Percentiles rank a stretch among this genome's conserved stretches.
Conservation (phyloP, 2,329 filamentous ascomycete species). For the Colletotrichum acutatum region DNA sequence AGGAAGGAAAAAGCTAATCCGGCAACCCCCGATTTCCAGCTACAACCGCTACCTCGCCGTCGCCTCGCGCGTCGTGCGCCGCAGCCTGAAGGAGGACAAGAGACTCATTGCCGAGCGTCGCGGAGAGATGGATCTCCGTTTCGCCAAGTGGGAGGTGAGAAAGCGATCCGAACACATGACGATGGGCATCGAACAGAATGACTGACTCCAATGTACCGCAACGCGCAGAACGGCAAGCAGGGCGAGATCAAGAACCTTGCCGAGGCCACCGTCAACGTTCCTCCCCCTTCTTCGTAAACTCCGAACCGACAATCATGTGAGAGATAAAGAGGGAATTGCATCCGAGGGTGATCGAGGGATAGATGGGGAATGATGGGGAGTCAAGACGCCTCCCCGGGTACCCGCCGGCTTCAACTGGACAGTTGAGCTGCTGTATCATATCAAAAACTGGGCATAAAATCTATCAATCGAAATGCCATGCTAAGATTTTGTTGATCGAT, state of each 20-base stretch:
- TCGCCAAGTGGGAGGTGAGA: constrained; percentile 95
- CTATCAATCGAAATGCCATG: constrained; percentile 31
- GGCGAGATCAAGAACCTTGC: constrained; percentile 82
- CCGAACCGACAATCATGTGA: constrained; percentile 25
- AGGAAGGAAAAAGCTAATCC: constrained; percentile 48
- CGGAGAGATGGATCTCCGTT: constrained; percentile 88
- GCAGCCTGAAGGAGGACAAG: constrained; percentile 96
- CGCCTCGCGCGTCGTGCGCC: constrained; percentile 93
- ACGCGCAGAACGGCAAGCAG: constrained; percentile 92
- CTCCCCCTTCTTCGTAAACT: constrained; percentile 50
- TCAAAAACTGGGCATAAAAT: constrained; percentile 30
- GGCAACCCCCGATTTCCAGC: constrained; percentile 60
- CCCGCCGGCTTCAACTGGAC: constrained; percentile 24
- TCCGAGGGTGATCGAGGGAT: constrained; percentile 16
- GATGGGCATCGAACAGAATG: constrained; percentile 1
- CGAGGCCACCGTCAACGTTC: constrained; percentile 59
- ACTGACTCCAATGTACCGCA: constrained; percentile 45
- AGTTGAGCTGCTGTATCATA: constrained; percentile 35
- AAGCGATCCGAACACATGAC: constrained; percentile 21
- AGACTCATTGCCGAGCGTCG: constrained; percentile 88
- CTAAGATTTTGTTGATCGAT: not conserved
- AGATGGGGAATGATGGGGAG: constrained; percentile 14
- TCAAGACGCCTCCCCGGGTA: constrained; percentile 20
- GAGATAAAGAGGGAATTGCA: not conserved
- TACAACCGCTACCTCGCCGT: constrained; percentile 99